Percentiles rank a stretch among this genome's conserved stretches.
These are phyloP conservation scores for Colletotrichum sp. DNA, from an alignment of 2,329 filamentous ascomycete species.

Conservation along the genomic window DNA sequence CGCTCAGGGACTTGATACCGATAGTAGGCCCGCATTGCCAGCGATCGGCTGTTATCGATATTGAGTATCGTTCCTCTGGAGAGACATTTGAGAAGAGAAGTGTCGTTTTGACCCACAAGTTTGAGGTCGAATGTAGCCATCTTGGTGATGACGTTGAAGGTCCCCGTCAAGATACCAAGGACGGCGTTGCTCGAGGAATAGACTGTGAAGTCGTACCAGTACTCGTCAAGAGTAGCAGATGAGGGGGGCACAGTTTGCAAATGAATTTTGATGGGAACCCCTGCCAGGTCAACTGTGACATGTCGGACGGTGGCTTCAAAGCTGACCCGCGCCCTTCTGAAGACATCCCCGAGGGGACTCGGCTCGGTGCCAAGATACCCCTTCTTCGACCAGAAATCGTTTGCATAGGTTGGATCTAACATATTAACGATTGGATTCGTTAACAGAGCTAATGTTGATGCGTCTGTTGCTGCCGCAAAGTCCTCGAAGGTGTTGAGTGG, in stretches of 20 bases:
- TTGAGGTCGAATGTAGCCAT: background rate
- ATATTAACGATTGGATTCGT: background rate
- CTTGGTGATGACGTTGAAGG: background rate
- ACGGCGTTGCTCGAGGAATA: background rate
- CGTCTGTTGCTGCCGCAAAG: background rate
- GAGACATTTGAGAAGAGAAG: background rate
- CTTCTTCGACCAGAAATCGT: constrained; percentile 23
- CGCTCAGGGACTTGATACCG: constrained; percentile 19
- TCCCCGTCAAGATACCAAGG: background rate
- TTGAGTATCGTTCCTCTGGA: background rate
- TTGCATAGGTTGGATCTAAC: constrained; percentile 15
- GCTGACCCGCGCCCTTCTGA: constrained; percentile 2
- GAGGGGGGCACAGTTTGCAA: background rate
- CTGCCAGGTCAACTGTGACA: background rate
- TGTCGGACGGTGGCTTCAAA: background rate
- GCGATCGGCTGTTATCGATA: constrained; percentile 15
- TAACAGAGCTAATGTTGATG: background rate
- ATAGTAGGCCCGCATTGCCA: constrained; percentile 18
- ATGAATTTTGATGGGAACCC: background rate
- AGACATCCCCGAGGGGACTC: constrained; percentile 8
- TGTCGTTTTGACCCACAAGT: background rate
- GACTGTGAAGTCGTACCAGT: background rate
- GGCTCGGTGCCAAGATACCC: constrained; percentile 21
- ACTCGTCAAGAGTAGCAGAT: background rate
- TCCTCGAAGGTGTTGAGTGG: constrained; percentile 15